Evolutionary conservation across 148 eudicot genomes (phyloP), one percentile per base, ranked within the genome.

Genomic region (Vaccinium macrocarpon): DNA sequence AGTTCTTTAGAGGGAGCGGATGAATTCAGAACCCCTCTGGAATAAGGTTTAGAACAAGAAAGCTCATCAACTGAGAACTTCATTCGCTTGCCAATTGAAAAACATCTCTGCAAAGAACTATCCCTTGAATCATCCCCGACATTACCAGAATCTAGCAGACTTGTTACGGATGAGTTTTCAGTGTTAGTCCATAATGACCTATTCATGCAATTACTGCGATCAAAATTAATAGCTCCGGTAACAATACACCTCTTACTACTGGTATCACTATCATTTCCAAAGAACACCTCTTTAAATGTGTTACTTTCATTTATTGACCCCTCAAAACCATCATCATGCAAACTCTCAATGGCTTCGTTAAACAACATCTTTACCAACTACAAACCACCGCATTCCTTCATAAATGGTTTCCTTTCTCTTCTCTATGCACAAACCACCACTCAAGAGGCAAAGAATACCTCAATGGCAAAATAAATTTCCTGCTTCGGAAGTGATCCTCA

Each of bases 291-390:
- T 82, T 84, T 89, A 77, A 92, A 89, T 32, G 90, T 95, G 74
- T 55, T 81, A 76, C 83, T 89, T 88, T 95, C 99, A 55, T 91
- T 89, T 3, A 77, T 81, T 80, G 97, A 92, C 82, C 92, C 93
- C 71, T 92, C 95, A 85, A 92, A 90, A 80, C 88, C 91, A 84
- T 94, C 98, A 86, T 92, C 97, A 62, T 84, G 91, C 86, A 91
- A 64, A 86, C 42, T 79, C 80, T 87, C 88, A 32, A 86, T 77
- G 56, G 84, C 91, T 57, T 71, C 59, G 78, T 29, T 59, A 42
- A 87, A 73, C 66, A 84, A 77, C 89, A 91, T 86, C 57, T 59
- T 85, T 71, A 81, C 10, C 62, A 62, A 84, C 76, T 74, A 64
- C 71, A 64, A n/a, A 64, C 71, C 71, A 25, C 79, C 78, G 57